phyloP scores from a whole-genome alignment of 1,284 basidiomycete genomes.

The Ceratobasidium sp. region DNA sequence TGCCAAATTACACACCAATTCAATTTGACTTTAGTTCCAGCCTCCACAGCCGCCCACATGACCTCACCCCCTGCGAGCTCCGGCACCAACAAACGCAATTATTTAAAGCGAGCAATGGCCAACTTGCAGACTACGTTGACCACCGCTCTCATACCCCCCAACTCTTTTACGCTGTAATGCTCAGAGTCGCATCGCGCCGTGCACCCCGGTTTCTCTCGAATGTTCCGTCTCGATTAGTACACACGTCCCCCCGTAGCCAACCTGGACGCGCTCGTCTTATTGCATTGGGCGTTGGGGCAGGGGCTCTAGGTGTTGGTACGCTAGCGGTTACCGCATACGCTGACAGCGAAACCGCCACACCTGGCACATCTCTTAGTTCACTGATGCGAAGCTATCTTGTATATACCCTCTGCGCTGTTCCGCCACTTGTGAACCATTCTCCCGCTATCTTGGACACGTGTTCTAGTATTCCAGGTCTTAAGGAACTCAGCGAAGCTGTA shows the following conservation, averaged over 20 bases:
- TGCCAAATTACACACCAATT: neutral
- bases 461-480: conserved; percentile 76
- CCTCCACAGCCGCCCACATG: conserved; percentile 34
- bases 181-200: conserved; percentile 10
- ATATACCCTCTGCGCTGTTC: conserved; percentile 84
- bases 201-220: conserved; percentile 9
- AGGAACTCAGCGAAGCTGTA: conserved; percentile 74
- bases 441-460: conserved; percentile 77
- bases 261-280: conserved; percentile 4
- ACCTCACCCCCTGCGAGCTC: conserved; percentile 37
- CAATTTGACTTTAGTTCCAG: conserved; percentile 18
- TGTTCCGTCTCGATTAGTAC: conserved; percentile 7
- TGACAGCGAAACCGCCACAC: conserved; percentile 18
- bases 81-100: conserved; percentile 21
- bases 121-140: neutral
- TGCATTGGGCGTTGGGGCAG: conserved; percentile 7
- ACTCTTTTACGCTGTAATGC: neutral
- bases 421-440: conserved; percentile 81
- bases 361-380: conserved; percentile 50
- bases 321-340: conserved; percentile 21
- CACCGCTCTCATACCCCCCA: neutral
- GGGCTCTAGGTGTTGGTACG: neutral
- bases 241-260: conserved; percentile 6
- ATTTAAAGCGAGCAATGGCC: conserved; percentile 30
- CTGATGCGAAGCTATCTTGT: conserved; percentile 82